phyloP scores from a whole-genome alignment of 2,329 filamentous ascomycete genomes.

The Fusarium sp. region DNA sequence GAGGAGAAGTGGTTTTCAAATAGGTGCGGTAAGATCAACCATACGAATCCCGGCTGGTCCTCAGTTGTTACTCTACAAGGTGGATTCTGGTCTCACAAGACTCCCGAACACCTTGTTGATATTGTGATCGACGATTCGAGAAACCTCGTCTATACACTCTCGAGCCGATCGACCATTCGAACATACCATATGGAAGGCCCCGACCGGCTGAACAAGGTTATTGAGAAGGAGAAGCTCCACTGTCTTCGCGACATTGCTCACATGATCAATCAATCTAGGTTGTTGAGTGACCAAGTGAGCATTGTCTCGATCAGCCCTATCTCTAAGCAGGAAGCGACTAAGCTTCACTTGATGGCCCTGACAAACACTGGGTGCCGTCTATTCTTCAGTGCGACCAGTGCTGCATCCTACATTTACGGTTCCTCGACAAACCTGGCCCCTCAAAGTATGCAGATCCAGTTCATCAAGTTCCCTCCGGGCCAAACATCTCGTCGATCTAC shows the following conservation, averaged over 20 bases:
- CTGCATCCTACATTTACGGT: slow-evolving; percentile 70
- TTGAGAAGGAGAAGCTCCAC: slow-evolving; percentile 69
- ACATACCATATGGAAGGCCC: slow-evolving; percentile 84
- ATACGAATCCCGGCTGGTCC: slow-evolving; percentile 77
- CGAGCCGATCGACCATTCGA: slow-evolving; percentile 85
- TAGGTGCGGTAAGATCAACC: slow-evolving; percentile 86
- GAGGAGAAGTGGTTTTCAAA: slow-evolving; percentile 97
- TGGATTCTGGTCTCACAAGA: slow-evolving; percentile 59
- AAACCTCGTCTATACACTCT: slow-evolving; percentile 89
- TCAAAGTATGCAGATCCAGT: slow-evolving; percentile 96
- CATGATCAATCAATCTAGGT: slow-evolving; percentile 76
- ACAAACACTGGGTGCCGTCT: slow-evolving; percentile 91
- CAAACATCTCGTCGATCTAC: slow-evolving; percentile 41
- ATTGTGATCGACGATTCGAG: slow-evolving; percentile 90
- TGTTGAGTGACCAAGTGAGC: slow-evolving; percentile 73
- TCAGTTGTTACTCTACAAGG: slow-evolving; percentile 64
- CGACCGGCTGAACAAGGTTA: slow-evolving; percentile 68
- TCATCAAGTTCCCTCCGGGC: slow-evolving; percentile 89
- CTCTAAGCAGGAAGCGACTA: slow-evolving; percentile 77
- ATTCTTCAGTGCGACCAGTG: slow-evolving; percentile 88
- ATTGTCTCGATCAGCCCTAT: slow-evolving; percentile 91
- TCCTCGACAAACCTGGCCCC: slow-evolving; percentile 72
- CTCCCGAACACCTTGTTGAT: slow-evolving; percentile 73
- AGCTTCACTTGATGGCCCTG: slow-evolving; percentile 87
- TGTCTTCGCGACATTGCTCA: slow-evolving; percentile 81